Base-by-base conservation (phyloP, 1,139 yeast genomes). In the Saccharomyces hybrid region DNA sequence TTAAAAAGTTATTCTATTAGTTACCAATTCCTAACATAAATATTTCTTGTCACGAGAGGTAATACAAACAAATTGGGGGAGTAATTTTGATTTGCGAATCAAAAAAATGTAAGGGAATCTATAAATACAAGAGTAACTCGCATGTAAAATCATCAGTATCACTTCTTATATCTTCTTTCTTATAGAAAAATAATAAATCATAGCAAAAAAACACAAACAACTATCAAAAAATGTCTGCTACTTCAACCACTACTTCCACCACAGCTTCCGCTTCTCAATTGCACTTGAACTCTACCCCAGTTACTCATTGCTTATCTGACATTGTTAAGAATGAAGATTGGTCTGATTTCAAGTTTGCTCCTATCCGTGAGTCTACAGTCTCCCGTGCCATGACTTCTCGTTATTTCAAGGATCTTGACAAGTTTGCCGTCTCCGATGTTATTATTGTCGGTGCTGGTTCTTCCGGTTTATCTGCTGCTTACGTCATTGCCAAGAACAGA, bases 311-410 rank as follows among this genome's bases (percentile, higher is more conserved):
- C 14, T 66, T 73, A 21, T 62, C 71, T 32, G 73, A 75, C 49
- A 71, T 70, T 49, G 74, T 70, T 56, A 60, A 67, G 56, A 58
- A 61, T 28, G 67, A 65, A 3, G 84, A 84, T 68, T 84, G 91
- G 91, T 81, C 83, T 31, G 74, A 76, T 48, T 86, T 86, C 73
- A 74, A 77, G 61, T 86, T 86, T 70, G 79, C 82, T 26, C 90
- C 90, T 57, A 86, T 86, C 63, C 78, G 91, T 58, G 93, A 86
- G 72, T 82, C 89, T 8, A 82, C 87, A 2, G 91, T 86, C 41
- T 84, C 91, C n/a, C 78, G 93, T 58, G 93, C 93, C 42, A 86
- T 86, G 93, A 85, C 91, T 52, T 77, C 75, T 61, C 80, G 93
- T 60, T 86, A 86, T 73, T 86, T 85, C 69, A 79, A 80, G 50